Evolutionary conservation across 1,284 basidiomycete genomes (phyloP), one percentile per base, ranked within the genome.

Genomic region (Leccinum insolens): DNA sequence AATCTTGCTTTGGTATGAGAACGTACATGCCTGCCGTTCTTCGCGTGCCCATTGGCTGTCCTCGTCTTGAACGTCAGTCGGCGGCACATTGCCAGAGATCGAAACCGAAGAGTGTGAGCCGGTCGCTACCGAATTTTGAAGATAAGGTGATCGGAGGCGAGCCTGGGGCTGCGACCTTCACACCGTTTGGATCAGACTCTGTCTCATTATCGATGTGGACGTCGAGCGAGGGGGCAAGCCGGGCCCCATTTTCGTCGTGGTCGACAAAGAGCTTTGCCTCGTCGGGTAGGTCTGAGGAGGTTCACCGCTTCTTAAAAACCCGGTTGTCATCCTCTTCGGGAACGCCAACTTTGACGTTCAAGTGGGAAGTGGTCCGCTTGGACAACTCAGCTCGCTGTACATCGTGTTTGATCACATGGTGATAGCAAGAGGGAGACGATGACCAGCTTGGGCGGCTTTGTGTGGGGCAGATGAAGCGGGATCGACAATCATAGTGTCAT

Each of bases 11-110:
- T 7, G n/a, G 44, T 25, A 20, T 17, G 14, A 9, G 62, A 37
- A 3, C 62, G 20, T 17, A 71, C 79, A 37, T 71, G 90, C 93
- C 84, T 95, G 88, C 77, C 92, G 95, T 76, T 95, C 94, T 77
- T 95, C 87, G 63, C 84, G 82, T 62, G 93, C 91, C 95, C 95
- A 96, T 20, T 87, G 87, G 5, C 84, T 80, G 74, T 94, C 88
- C 62, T 91, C 87, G 69, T 92, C 89, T 34, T 86, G 86, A 25
- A 80, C 80, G 31, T 80, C 80, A 63, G 65, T 72, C 61, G 68
- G 72, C 28, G 71, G 58, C 12, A 68, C 61, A 64, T 71, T 22
- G 67, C 69, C 44, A 57, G 65, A 31, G 22, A 62, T 39, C 6
- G 57, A 59, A 5, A 65, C n/a, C 3, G 72, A 61, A 2, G 67